Base-by-base conservation (phyloP, 2,329 filamentous ascomycete genomes). In the Remersonia thermophila region DNA sequence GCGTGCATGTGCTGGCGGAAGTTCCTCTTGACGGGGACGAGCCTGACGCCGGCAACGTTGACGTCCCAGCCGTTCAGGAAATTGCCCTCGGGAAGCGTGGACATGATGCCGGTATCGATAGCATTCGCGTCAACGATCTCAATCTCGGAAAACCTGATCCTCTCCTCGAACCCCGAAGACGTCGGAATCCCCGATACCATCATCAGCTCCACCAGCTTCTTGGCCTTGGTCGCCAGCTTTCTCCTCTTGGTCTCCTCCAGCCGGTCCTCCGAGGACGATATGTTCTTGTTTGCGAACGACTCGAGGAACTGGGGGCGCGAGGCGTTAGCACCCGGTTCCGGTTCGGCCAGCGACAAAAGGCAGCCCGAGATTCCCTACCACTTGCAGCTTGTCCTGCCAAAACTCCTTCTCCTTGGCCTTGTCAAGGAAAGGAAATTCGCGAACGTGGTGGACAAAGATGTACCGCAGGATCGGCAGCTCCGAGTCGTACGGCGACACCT, bases 341-440 rank as follows among this genome's bases (percentile, higher is more conserved):
- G 20, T 23, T n/a, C n/a, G n/a, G n/a, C 28, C n/a, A n/a, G n/a
- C n/a, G 12, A 26, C 15, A 10, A 12, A 38, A 77, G 20, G 20
- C 20, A 9, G 20, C 20, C 5, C 20, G 20, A 9, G 20, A 9
- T 23, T 23, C 20, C 82, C 49, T 62, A 93, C 84, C 55, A 87
- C 75, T 66, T 98, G 91, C 42, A 98, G 66, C 59, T 93, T 96
- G 56, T 96, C 86, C 63, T 98, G 91, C 91, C 91, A 98, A 54
- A 98, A 98, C 61, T 98, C 91, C 71, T 96, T 94, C 70, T 98
- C 91, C 53, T 77, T 81, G 15, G 91, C 91, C 67, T 93, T 85
- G 60, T 98, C 86, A 45, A 98, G 73, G 55, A 98, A 98, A 1
- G 91, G 91, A 52, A 98, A 98, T 52, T 96, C 93, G 53, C 91